Evolutionary conservation across 2,329 filamentous ascomycete species (phyloP).

Genomic region (Cercospora berteroae): DNA sequence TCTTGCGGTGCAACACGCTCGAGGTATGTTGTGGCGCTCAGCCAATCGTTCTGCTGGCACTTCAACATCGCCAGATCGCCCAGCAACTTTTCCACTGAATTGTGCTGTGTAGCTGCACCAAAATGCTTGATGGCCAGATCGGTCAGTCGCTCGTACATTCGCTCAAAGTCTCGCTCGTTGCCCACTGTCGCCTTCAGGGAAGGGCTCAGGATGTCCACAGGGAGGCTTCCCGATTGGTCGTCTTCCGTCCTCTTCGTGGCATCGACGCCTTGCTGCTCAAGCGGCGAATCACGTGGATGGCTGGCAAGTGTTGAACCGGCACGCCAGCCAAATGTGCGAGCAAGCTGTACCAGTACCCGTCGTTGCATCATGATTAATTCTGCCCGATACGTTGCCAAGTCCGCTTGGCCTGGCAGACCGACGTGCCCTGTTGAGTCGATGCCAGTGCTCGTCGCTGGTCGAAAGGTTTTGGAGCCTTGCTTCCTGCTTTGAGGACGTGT

Average conservation of each 20-base stretch:
- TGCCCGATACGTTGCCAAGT: constrained; percentile 77
- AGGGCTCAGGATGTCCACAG: constrained; percentile 18
- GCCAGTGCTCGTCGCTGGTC: constrained; percentile 24
- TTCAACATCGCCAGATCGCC: constrained; percentile 85
- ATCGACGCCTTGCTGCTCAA: constrained; percentile 41
- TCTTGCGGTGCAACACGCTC: constrained; percentile 76
- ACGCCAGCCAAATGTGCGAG: constrained; percentile 69
- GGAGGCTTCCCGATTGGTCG: not conserved
- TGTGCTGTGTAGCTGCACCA: constrained; percentile 71
- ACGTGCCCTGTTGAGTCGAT: constrained; percentile 13
- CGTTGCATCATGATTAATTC: constrained; percentile 79
- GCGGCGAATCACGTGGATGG: constrained; percentile 28
- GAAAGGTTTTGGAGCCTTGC: constrained; percentile 15
- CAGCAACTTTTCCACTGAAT: constrained; percentile 73
- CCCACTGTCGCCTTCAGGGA: constrained; percentile 37
- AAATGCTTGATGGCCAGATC: constrained; percentile 81
- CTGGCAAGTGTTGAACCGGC: constrained; percentile 63
- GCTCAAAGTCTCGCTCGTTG: constrained; percentile 42
- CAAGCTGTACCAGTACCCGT: constrained; percentile 73
- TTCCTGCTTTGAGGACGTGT: constrained; percentile 11
- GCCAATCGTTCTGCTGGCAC: constrained; percentile 66
- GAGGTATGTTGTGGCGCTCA: constrained; percentile 73
- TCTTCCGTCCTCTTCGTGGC: constrained; percentile 12
- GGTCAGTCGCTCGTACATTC: constrained; percentile 62
- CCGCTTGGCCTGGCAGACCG: constrained; percentile 60